Evolutionary conservation across 2,329 filamentous ascomycete species (phyloP).

Genomic region (Trichoderma guizhouense): DNA sequence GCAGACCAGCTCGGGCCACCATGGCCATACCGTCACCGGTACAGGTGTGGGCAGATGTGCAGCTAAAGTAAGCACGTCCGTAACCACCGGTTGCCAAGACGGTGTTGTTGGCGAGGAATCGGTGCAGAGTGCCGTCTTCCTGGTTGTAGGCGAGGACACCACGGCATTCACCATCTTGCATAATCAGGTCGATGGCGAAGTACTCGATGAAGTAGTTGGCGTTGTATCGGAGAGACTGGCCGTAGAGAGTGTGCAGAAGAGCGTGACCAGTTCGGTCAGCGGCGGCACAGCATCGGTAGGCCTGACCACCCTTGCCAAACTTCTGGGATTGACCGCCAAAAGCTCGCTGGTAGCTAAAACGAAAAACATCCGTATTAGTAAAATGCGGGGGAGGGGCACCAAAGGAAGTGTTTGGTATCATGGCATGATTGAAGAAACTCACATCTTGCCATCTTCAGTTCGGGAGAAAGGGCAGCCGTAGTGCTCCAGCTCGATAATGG

Average conservation of each 20-base stretch:
- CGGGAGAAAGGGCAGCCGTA: constrained; percentile 96
- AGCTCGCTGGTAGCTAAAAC: constrained; percentile 81
- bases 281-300: constrained; percentile 94
- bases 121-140: constrained; percentile 95
- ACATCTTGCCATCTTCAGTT: constrained; percentile 96
- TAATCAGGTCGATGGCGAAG: constrained; percentile 94
- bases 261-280: constrained; percentile 97
- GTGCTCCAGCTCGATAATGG: constrained; percentile 92
- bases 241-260: constrained; percentile 96
- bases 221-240: constrained; percentile 94
- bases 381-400: background rate
- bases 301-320: constrained; percentile 94
- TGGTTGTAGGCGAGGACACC: constrained; percentile 98
- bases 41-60: constrained; percentile 96
- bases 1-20: constrained; percentile 94
- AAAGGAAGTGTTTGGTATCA: background rate
- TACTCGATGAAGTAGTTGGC: constrained; percentile 99
- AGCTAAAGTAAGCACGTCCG: constrained; percentile 96
- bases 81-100: constrained; percentile 96
- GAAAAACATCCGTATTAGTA: constrained; percentile 2
- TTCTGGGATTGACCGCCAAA: constrained; percentile 97
- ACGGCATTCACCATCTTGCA: constrained; percentile 95
- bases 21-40: constrained; percentile 99
- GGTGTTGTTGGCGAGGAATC: constrained; percentile 95
- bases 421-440: constrained; percentile 32